Conservation (phyloP, 805 yeast species). For the Metschnikowia lunata region DNA sequence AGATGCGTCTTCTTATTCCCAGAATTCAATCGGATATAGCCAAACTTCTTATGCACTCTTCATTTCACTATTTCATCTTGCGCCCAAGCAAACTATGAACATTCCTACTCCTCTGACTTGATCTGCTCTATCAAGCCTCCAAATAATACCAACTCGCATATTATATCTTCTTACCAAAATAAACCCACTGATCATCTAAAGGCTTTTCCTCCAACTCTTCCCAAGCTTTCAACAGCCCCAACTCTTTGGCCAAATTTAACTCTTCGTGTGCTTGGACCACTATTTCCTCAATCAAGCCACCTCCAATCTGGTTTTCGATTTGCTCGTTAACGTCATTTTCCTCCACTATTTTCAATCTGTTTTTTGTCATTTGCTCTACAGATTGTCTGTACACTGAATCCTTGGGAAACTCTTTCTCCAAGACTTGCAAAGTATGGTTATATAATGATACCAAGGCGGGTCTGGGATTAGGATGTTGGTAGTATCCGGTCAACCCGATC, state of each 20-base stretch:
- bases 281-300: slow-evolving; percentile 81
- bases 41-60: no score
- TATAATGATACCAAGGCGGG: slow-evolving; percentile 71
- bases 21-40: no score
- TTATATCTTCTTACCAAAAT: slow-evolving; percentile 61
- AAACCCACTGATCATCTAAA: slow-evolving; percentile 77
- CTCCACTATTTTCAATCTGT: slow-evolving; percentile 66
- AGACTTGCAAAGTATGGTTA: slow-evolving; percentile 58
- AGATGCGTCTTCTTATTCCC: no score
- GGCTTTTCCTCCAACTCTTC: slow-evolving; percentile 78
- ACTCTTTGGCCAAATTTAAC: slow-evolving; percentile 57
- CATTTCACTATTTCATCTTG: no score
- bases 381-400: slow-evolving; percentile 74
- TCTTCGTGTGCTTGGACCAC: slow-evolving; percentile 81
- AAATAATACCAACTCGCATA: no score
- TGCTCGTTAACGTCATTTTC: slow-evolving; percentile 53
- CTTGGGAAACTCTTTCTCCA: slow-evolving; percentile 60
- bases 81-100: no score
- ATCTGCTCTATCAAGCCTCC: no score
- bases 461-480: slow-evolving; percentile 79
- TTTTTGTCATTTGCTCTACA: slow-evolving; percentile 63
- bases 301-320: slow-evolving; percentile 72
- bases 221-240: slow-evolving; percentile 72
- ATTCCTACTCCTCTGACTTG: no score
- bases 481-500: slow-evolving; percentile 76